Base-by-base conservation (phyloP, 2,329 filamentous ascomycete species). In the Exophiala xenobiotica region DNA sequence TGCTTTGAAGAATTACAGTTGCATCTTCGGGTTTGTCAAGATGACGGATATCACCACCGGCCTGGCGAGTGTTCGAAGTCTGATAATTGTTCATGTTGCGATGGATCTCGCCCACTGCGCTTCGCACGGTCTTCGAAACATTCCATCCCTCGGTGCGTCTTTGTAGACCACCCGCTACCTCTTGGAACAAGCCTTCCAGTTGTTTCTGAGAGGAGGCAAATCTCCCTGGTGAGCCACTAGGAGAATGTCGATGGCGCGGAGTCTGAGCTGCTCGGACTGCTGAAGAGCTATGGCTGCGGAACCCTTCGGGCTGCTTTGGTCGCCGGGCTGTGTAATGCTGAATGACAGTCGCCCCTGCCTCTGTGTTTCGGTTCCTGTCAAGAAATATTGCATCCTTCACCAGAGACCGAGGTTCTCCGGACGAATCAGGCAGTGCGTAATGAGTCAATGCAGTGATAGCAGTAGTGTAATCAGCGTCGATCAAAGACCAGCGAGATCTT, bases 401-500 rank as follows among this genome's bases (percentile, higher is more conserved):
- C 61, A 97, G 89, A 0, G 85, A 88, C 59, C 87, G 82, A 12
- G 91, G 86, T 0, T 83, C 82, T 58, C 86, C 74, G 1, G 83
- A 78, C 2, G 74, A 70, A 4, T 75, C 64, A 2, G 86, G 86
- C 1, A 82, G 74, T 1, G 90, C 90, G 60, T 97, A 97, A 62
- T 89, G 88, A 1, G 97, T 78, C 20, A 97, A 75, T 1, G 95
- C 72, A 49, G 89, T 86, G 46, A 99, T 74, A 6, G 89, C 92
- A 27, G 83, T 80, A 1, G 93, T 92, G 64, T 96, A 96, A 67
- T 97, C 92, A 9, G 88, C 85, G 57, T 89, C 83, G 20, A 97
- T 73, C 27, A 99, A 87, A 90, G 52, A 16, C 91, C 91, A 96
- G 50, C 92, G 83, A 61, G 97, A 90, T 44, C 93, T 82, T 39